phyloP scores from a whole-genome alignment of 306 rosid species.

The Potentilla sterilis region DNA sequence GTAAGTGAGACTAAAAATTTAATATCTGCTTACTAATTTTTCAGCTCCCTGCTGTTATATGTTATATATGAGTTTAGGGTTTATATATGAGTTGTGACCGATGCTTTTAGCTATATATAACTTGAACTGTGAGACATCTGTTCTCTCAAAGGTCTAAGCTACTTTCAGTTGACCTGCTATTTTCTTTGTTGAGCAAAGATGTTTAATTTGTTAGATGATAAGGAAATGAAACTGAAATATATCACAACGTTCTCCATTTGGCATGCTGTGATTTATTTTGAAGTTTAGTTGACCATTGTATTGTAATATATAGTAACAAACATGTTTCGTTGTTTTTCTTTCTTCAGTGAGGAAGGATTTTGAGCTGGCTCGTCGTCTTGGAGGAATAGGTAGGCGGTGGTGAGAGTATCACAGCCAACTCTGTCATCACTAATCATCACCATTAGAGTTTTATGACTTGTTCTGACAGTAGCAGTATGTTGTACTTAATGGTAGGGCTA shows the following conservation, averaged over 20 bases:
- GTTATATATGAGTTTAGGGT: too few relatives aligned
- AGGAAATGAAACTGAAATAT: neutral
- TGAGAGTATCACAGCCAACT: constrained; percentile 27
- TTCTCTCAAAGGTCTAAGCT: neutral
- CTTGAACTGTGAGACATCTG: neutral
- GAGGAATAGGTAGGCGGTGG: constrained; percentile 70
- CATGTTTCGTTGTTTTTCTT: constrained; percentile 20
- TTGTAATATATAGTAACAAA: neutral
- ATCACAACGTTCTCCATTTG: neutral
- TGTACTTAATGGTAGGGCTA: neutral
- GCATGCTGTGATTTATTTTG: neutral
- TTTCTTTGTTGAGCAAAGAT: neutral
- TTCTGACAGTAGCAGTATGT: constrained; percentile 18
- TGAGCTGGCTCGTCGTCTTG: constrained; percentile 83
- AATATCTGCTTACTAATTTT: constrained; percentile 15
- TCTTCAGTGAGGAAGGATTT: constrained; percentile 82
- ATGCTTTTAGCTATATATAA: neutral
- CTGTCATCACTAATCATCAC: constrained; percentile 11
- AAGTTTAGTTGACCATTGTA: neutral
- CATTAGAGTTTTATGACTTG: constrained; percentile 9
- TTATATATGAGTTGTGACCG: constrained; percentile 6
- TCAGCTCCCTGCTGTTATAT: constrained; percentile 19
- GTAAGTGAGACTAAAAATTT: constrained; percentile 51
- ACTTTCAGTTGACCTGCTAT: neutral
- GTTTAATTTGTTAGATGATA: neutral